Base-by-base conservation (phyloP, 2,329 filamentous ascomycete genomes). In the Colletotrichum falcatum region DNA sequence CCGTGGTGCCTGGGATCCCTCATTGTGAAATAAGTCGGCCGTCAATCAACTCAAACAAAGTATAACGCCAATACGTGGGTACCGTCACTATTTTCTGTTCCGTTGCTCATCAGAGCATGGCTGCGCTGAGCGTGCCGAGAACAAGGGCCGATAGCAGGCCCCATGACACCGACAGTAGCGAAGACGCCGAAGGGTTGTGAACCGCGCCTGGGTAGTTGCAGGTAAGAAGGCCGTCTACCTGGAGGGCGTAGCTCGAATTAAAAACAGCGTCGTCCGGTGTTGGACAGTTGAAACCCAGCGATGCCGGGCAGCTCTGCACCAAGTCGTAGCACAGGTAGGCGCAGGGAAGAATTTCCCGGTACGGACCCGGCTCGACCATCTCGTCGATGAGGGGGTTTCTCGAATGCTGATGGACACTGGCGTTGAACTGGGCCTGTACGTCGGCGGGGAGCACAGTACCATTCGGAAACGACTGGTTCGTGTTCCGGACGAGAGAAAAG, bases 271-370 rank as follows among this genome's bases (percentile, higher is more conserved):
- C 79, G 26, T 76, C 71, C 3, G 66, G 63, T 28, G 59, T 60
- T 2, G 96, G 95, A 81, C 96, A 99, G 1, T 79, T 82, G 76
- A 99, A 98, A 0, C 86, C 85, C 75, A 99, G 83, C 0, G 86
- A 81, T 0, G 94, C 87, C 0, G 96, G 95, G 81, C 96, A 99
- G 77, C 89, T 94, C 81, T 92, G 90, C 14, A 97, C 93, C 1
- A 99, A 86, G 64, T 91, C 89, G 78, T 94, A 96, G 82, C 96
- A 99, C 61, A 98, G 82, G 73, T 97, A 92, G 71, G 93, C 89
- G 77, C 95, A 98, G 0, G 96, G 96, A 11, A 97, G 83, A 26
- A 98, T 84, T 82, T 99, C 96, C 78, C 95, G 97, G 82, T 99
- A 98, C 0, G 96, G 96, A 0, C 96, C 96, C 0, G 96, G 95